Evolutionary conservation across 805 yeast genomes (phyloP), one percentile per base, ranked within the genome.

Genomic region (Komagataella populi): DNA sequence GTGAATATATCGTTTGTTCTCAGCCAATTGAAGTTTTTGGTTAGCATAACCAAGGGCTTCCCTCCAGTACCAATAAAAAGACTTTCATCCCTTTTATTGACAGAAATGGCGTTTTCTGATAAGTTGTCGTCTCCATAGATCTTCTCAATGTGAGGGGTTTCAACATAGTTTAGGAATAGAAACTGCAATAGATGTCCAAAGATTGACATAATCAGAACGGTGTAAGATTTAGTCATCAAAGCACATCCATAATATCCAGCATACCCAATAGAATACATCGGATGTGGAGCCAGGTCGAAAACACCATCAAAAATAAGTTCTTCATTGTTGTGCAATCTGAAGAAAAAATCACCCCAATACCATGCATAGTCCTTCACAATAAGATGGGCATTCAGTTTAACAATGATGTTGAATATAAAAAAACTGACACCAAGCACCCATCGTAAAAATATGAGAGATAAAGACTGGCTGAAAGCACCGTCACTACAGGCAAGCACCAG

Each of bases 341-440:
- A 87, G 74, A 87, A 87, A 68, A 87, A 87, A 66, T 87, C 96
- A 23, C 96, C 96, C 96, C 96, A 87, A 65, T 87, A 87, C 96
- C 96, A 87, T 8, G 96, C 96, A 62, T 81, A 87, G 62, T 87
- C 96, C 63, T 87, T 86, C 53, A 87, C 89, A 17, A 87, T 89
- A 56, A 89, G 76, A 63, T 87, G 96, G 39, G 95, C 95, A 63
- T 87, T 90, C 22, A 86, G 68, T 63, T 87, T 87, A 48, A 87
- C 95, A 89, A 93, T 84, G 24, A 84, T 70, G 61, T 87, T 87
- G 70, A 87, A 84, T 17, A 84, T 53, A 54, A 86, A 80, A 57
- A 87, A 72, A 4, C 68, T 55, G 1, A 72, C 57, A n/a, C 95
- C 95, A 14, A 81, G 65, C 1, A 68, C 51, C 61, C 85, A 68